Conservation (phyloP, 768 basidiomycete species). For the Lactarius tabidus region DNA sequence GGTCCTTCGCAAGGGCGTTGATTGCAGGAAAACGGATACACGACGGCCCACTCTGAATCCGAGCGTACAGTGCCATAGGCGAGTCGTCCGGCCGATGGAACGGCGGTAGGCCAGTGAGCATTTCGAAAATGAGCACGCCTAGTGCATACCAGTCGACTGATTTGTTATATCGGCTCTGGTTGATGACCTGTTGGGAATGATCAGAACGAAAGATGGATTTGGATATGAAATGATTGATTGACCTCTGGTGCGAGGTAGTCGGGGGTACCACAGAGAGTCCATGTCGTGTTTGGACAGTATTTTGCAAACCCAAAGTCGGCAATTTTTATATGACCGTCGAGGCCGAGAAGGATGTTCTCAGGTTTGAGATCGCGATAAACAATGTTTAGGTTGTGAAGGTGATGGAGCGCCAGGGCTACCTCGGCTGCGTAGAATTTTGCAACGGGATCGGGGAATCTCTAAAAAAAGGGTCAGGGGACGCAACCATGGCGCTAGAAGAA, state of each 20-base stretch:
- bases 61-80: conserved; percentile 86
- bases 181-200: conserved; percentile 53
- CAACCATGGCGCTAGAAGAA: background rate
- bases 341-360: conserved; percentile 89
- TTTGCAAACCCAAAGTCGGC: conserved; percentile 98
- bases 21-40: conserved; percentile 80
- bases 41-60: conserved; percentile 73
- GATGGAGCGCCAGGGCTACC: conserved; percentile 87
- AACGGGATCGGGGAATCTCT: conserved; percentile 95
- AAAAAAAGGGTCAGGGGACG: conserved; percentile 24
- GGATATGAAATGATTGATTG: conserved; percentile 17
- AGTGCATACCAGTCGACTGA: conserved; percentile 99
- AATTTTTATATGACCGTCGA: conserved; percentile 96
- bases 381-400: conserved; percentile 82
- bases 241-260: conserved; percentile 98
- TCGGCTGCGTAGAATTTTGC: conserved; percentile 98
- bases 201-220: conserved; percentile 2
- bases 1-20: conserved; percentile 73
- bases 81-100: conserved; percentile 86
- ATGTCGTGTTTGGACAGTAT: conserved; percentile 78
- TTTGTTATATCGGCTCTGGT: conserved; percentile 86
- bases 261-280: conserved; percentile 93
- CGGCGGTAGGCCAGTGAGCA: conserved; percentile 93
- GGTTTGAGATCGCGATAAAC: conserved; percentile 98
- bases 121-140: conserved; percentile 95